Evolutionary conservation across 192 early-diverging fungal species (phyloP).

Genomic region (Dissophora globulifera): DNA sequence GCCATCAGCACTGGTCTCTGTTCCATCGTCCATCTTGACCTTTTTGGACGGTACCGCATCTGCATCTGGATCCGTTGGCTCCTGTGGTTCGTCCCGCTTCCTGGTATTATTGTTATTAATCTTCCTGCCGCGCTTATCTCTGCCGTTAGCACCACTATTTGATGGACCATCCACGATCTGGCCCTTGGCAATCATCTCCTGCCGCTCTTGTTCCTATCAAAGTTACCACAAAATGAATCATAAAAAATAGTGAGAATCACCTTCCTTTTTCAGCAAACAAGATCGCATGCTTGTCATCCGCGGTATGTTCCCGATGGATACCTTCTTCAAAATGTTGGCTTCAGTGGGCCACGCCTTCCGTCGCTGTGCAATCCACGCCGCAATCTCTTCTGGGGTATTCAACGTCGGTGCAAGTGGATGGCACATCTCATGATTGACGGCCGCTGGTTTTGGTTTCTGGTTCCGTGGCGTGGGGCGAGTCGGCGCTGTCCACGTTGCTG

Average conservation of each 20-base stretch:
- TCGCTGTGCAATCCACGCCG: slow-evolving; percentile 43
- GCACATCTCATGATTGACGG: slow-evolving; percentile 4
- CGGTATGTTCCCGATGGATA: background rate
- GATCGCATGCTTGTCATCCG: too few relatives aligned
- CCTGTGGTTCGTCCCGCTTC: background rate
- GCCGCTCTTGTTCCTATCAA: slow-evolving; percentile 41
- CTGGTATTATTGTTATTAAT: slow-evolving; percentile 17
- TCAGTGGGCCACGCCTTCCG: slow-evolving; percentile 42
- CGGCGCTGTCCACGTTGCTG: too few relatives aligned
- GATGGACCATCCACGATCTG: slow-evolving; percentile 32
- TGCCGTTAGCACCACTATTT: background rate
- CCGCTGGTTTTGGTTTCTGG: slow-evolving; percentile 4
- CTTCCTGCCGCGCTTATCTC: slow-evolving; percentile 17
- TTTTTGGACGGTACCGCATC: background rate
- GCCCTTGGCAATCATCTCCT: slow-evolving; percentile 51
- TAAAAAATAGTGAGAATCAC: background rate
- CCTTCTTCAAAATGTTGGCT: slow-evolving; percentile 46
- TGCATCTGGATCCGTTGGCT: background rate
- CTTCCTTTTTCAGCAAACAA: too few relatives aligned
- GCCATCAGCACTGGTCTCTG: background rate
- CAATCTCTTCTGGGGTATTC: slow-evolving; percentile 53
- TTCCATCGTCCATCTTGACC: background rate
- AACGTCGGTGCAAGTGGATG: slow-evolving; percentile 31
- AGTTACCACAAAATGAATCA: background rate
- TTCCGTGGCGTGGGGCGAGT: background rate